These are phyloP conservation scores for Papiliotrema terrestris DNA, from an alignment of 1,284 basidiomycete genomes.

Conservation along the genomic window DNA sequence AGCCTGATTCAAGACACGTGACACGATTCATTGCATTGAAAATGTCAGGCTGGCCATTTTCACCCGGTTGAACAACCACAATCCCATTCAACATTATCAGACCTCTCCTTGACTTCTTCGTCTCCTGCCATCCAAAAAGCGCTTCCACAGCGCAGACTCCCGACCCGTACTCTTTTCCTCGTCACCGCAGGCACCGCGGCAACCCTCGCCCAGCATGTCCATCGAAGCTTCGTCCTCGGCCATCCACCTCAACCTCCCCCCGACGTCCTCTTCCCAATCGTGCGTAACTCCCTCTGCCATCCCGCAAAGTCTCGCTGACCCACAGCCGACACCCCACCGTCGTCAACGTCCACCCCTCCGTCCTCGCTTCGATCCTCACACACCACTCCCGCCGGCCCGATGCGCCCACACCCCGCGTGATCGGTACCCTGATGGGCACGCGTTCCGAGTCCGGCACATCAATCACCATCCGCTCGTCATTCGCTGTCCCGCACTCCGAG, in stretches of 20 bases:
- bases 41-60: no score
- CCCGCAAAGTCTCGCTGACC: not conserved
- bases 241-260: slow-evolving; percentile 46
- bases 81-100: not conserved
- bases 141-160: not conserved
- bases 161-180: not conserved
- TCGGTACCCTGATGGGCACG: slow-evolving; percentile 90
- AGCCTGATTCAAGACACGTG: slow-evolving; percentile 2
- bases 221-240: slow-evolving; percentile 46
- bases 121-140: slow-evolving; percentile 4
- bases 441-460: slow-evolving; percentile 66
- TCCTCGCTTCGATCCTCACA: slow-evolving; percentile 92
- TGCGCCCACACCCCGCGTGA: slow-evolving; percentile 61
- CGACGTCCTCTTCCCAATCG: slow-evolving; percentile 37
- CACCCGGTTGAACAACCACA: not conserved
- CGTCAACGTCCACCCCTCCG: slow-evolving; percentile 84
- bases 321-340: slow-evolving; percentile 61
- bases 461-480: slow-evolving; percentile 70
- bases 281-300: slow-evolving; percentile 6
- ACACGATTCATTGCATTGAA: no score
- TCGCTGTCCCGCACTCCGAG: slow-evolving; percentile 88
- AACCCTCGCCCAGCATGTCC: slow-evolving; percentile 34
- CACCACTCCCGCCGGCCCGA: slow-evolving; percentile 90
- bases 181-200: not conserved
- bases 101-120: not conserved